These are phyloP conservation scores for Phytophthora pistaciae DNA, from an alignment of 352 stramenopile species.

Conservation along the genomic window DNA sequence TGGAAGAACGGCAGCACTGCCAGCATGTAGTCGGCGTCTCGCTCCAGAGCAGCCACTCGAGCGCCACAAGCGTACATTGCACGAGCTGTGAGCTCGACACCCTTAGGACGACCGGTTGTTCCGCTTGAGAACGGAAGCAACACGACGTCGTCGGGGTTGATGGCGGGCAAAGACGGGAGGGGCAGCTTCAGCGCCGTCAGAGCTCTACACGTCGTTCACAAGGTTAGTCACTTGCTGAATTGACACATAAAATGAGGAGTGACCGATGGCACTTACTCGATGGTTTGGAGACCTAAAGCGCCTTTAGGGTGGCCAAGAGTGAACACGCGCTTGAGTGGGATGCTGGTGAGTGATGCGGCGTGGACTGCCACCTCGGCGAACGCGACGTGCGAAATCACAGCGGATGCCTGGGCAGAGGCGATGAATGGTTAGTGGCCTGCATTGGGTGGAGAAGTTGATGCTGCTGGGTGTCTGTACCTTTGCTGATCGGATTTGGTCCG, in stretches of 20 bases:
- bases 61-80: conserved; percentile 82
- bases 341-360: conserved; percentile 20
- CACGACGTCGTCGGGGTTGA: conserved; percentile 29
- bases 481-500: conserved; percentile 41
- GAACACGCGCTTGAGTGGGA: conserved; percentile 27
- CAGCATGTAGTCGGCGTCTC: conserved; percentile 39
- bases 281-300: conserved; percentile 13
- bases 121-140: conserved; percentile 92
- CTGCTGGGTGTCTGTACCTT: conserved; percentile 24
- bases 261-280: conserved; percentile 33
- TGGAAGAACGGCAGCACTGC: conserved; percentile 95
- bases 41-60: conserved; percentile 53
- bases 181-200: conserved; percentile 29
- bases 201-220: conserved; percentile 26
- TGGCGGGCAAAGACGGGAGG: conserved; percentile 19
- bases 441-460: background rate
- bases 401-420: conserved; percentile 14
- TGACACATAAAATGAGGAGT: background rate
- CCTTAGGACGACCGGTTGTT: conserved; percentile 90
- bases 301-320: conserved; percentile 36
- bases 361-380: conserved; percentile 28
- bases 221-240: background rate
- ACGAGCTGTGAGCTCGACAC: conserved; percentile 87
- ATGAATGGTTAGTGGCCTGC: conserved; percentile 1
- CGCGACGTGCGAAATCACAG: conserved; percentile 45